Evolutionary conservation across 306 rosid species (phyloP).

Genomic region (Trifolium fragiferum): DNA sequence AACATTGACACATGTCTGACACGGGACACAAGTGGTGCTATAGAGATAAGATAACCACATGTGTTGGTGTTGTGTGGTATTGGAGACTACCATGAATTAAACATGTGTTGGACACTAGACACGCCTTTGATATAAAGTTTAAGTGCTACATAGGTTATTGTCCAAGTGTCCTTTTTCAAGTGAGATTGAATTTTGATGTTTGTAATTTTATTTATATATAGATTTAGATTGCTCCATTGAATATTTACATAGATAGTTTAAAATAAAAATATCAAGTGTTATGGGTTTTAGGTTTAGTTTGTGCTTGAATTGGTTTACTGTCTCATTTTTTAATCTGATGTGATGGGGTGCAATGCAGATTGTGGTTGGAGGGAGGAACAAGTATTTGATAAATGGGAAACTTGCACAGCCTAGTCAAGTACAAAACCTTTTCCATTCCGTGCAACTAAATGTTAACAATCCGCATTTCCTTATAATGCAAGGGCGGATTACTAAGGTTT

Average conservation of each 20-base stretch:
- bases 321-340: not conserved
- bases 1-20: not conserved
- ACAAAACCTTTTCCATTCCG: conserved; percentile 95
- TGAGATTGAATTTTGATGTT: conserved; percentile 4
- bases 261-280: not conserved
- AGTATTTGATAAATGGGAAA: conserved; percentile 89
- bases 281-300: not conserved
- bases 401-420: conserved; percentile 99
- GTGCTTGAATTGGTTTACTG: conserved; percentile 25
- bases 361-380: conserved; percentile 98
- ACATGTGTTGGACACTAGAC: not conserved
- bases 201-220: not conserved
- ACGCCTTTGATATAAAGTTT: not conserved
- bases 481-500: conserved; percentile 98
- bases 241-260: not conserved
- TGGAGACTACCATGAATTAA: not conserved
- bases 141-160: not conserved
- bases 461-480: conserved; percentile 98
- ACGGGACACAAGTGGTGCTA: too few relatives aligned
- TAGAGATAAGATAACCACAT: too few relatives aligned
- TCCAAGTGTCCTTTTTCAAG: not conserved
- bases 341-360: conserved; percentile 62
- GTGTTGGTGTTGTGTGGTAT: not conserved
- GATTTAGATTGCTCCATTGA: not conserved
- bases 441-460: conserved; percentile 95